Conservation (phyloP, 306 rosid genomes). For the Lupinus albus region DNA sequence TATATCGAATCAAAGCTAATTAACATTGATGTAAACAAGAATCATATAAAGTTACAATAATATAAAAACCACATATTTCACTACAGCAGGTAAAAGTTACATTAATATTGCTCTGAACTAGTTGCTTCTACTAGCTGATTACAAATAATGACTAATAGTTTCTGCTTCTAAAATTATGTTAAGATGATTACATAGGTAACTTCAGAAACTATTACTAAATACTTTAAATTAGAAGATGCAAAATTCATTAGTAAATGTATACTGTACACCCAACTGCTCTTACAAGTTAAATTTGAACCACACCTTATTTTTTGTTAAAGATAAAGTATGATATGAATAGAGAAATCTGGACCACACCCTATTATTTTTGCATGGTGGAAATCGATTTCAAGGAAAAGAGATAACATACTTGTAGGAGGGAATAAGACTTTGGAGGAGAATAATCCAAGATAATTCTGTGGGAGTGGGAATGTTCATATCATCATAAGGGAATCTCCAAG, state of each 20-base stretch:
- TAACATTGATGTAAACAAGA: constrained; percentile 16
- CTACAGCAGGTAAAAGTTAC: background rate
- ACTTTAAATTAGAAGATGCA: too few species aligned
- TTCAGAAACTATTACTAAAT: background rate
- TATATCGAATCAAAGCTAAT: constrained; percentile 31
- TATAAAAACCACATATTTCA: background rate
- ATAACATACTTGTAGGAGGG: constrained; percentile 74
- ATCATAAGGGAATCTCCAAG: constrained; percentile 81
- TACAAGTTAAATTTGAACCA: background rate
- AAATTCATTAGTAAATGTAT: too few species aligned
- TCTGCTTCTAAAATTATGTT: too few species aligned
- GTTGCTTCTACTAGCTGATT: background rate
- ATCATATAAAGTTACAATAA: constrained; percentile 13
- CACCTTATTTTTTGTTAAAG: background rate
- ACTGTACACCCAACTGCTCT: background rate
- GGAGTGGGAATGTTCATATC: constrained; percentile 73
- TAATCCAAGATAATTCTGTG: constrained; percentile 79
- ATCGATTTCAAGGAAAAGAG: background rate
- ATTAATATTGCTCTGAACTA: background rate
- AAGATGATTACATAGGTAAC: background rate
- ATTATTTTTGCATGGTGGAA: background rate
- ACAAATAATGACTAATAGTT: too few species aligned
- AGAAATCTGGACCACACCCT: constrained; percentile 12
- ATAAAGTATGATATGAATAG: constrained; percentile 9
- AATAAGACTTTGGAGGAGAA: constrained; percentile 65